A percentile compares a stretch with the other conserved stretches of the same genome.
phyloP scores from a whole-genome alignment of 768 basidiomycete species.

The Clitopilus passeckerianus region DNA sequence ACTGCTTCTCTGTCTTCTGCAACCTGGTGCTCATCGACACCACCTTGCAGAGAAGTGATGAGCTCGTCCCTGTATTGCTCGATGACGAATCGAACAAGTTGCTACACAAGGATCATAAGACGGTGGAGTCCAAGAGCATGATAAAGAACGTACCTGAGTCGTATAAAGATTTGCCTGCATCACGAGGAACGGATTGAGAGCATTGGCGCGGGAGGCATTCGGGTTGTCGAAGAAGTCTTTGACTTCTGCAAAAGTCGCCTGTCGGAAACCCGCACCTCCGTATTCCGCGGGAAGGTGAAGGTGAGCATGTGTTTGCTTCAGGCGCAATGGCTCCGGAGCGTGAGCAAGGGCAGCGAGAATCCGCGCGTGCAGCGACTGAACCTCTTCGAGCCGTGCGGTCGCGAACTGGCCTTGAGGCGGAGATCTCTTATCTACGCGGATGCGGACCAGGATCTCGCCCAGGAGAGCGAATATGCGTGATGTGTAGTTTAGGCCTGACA shows the following conservation, averaged over 20 bases:
- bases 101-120: constrained; percentile 36
- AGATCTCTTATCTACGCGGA: constrained; percentile 82
- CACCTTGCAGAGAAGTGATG: constrained; percentile 59
- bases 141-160: constrained; percentile 60
- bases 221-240: constrained; percentile 92
- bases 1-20: constrained; percentile 79
- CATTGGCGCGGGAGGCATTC: constrained; percentile 78
- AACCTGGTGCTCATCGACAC: constrained; percentile 56
- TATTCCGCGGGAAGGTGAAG: constrained; percentile 52
- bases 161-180: constrained; percentile 93
- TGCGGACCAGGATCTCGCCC: constrained; percentile 83
- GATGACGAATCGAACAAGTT: constrained; percentile 90
- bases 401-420: constrained; percentile 84
- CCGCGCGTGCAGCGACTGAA: constrained; percentile 72
- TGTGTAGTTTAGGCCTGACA: constrained; percentile 84
- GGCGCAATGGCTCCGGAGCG: constrained; percentile 68
- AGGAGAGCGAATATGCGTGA: constrained; percentile 83
- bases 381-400: constrained; percentile 79
- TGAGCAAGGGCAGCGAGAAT: constrained; percentile 72
- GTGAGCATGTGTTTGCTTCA: constrained; percentile 54
- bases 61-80: constrained; percentile 92
- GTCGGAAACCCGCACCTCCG: constrained; percentile 68
- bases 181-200: constrained; percentile 85
- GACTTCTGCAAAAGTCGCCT: constrained; percentile 83
- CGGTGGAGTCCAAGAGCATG: not conserved